Base-by-base conservation (phyloP, 495 filamentous ascomycete species). In the Hypoxylon perforatum region DNA sequence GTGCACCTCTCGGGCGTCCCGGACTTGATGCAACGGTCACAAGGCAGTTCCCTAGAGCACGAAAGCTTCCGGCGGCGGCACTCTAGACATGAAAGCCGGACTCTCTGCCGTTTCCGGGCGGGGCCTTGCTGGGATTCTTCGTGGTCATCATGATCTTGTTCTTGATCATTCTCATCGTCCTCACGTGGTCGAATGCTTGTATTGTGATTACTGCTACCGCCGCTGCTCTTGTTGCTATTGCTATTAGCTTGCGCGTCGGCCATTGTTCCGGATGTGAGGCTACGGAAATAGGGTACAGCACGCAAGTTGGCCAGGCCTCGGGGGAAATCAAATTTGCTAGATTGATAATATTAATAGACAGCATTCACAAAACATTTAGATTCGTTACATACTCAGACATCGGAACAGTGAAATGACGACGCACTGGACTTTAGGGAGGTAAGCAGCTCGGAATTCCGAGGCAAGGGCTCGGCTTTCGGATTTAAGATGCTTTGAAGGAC, bases 21-120 rank as follows among this genome's bases (percentile, higher is more conserved):
- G 36, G 80, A 82, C 67, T 83, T 82, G 58, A 84, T 70, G 55
- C 81, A 84, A 22, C 81, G 77, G 51, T 82, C 80, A 68, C 81
- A 84, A 15, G 81, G 81, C 49, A 84, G 73, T 71, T 81, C 81
- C 41, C 81, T 76, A 51, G 82, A 81, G 62, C 81, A 84, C 33
- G 81, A 84, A 35, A 84, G 69, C 70, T 84, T 84, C 17, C 81
- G 70, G 18, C 81, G 69, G 58, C 81, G 77, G 64, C 81, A 84
- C 44, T 84, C 81, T 30, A 84, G 76, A 48, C 81, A 84, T 10
- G 79, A 81, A 17, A 84, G 77, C 12, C 81, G 70, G 0, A 84
- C 77, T 42, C 81, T 70, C 72, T 84, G 81, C 5, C 81, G 74
- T 68, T 84, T 84, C 46, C 81, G 62, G 5, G 80, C 73, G 0